Evolutionary conservation across 2,329 filamentous ascomycete species (phyloP).

Genomic region (Aspergillus piperis): DNA sequence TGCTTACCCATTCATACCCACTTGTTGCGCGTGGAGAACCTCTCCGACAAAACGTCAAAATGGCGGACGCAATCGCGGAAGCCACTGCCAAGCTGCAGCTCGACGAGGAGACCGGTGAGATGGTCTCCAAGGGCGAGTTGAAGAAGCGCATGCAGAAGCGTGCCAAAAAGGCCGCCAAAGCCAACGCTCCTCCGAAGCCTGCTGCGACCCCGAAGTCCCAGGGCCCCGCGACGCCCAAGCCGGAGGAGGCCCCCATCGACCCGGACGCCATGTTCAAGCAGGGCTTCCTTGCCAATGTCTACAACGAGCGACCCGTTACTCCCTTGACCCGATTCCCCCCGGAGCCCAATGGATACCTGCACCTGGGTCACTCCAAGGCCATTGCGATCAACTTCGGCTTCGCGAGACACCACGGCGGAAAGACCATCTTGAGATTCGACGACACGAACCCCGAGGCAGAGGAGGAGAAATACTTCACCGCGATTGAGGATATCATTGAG

Average conservation of each 20-base stretch:
- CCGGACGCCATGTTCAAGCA: constrained; percentile 74
- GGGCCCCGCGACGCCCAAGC: constrained; percentile 26
- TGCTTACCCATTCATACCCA: not conserved
- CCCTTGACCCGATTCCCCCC: constrained; percentile 73
- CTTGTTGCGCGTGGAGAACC: not conserved
- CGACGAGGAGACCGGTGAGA: constrained; percentile 25
- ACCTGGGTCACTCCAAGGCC: constrained; percentile 92
- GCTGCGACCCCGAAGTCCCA: constrained; percentile 38
- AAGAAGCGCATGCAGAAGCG: constrained; percentile 31
- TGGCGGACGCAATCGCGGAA: constrained; percentile 22
- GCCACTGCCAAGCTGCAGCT: constrained; percentile 24
- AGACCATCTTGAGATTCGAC: constrained; percentile 74
- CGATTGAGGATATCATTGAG: constrained; percentile 82
- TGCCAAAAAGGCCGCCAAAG: constrained; percentile 32
- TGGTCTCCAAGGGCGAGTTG: constrained; percentile 30
- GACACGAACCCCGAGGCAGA: constrained; percentile 96
- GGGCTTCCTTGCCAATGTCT: constrained; percentile 73
- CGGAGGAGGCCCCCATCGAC: constrained; percentile 31
- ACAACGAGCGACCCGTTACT: constrained; percentile 61
- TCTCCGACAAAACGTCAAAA: constrained; percentile 8
- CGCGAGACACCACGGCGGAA: constrained; percentile 77
- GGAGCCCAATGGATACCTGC: constrained; percentile 89
- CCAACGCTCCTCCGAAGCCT: constrained; percentile 34
- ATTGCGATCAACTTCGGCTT: constrained; percentile 98
- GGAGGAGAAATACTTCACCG: constrained; percentile 82